Evolutionary conservation across 2,329 filamentous ascomycete species (phyloP).

Genomic region (Colletotrichum sp.): DNA sequence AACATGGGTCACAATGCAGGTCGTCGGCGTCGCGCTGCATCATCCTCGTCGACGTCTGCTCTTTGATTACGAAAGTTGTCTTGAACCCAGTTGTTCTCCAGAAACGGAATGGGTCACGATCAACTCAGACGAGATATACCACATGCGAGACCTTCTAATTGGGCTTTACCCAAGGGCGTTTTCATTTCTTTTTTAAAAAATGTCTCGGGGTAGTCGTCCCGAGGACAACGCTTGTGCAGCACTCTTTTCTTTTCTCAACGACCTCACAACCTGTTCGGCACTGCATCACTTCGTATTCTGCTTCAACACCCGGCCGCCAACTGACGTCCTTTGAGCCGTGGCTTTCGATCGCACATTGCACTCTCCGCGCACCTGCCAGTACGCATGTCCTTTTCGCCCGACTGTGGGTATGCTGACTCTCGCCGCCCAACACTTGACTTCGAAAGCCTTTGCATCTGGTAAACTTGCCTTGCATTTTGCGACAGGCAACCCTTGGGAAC

Average conservation of each 20-base stretch:
- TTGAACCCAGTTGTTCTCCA: background rate
- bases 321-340: background rate
- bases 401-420: background rate
- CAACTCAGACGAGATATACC: background rate
- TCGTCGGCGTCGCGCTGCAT: background rate
- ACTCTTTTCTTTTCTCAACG: background rate
- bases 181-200: background rate
- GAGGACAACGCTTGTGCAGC: background rate
- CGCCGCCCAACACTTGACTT: background rate
- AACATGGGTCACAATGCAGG: background rate
- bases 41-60: background rate
- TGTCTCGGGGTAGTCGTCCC: background rate
- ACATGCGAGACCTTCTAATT: background rate
- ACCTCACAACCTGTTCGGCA: background rate
- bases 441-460: background rate
- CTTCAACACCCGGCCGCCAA: background rate
- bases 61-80: background rate
- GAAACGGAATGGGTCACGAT: background rate
- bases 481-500: background rate
- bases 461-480: background rate
- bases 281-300: background rate
- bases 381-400: background rate
- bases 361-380: background rate
- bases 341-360: background rate
- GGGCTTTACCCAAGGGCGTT: background rate